Percentiles rank a stretch among this genome's conserved stretches.
phyloP scores from a whole-genome alignment of 2,329 filamentous ascomycete species.

The Dichotomopilus funicola region DNA sequence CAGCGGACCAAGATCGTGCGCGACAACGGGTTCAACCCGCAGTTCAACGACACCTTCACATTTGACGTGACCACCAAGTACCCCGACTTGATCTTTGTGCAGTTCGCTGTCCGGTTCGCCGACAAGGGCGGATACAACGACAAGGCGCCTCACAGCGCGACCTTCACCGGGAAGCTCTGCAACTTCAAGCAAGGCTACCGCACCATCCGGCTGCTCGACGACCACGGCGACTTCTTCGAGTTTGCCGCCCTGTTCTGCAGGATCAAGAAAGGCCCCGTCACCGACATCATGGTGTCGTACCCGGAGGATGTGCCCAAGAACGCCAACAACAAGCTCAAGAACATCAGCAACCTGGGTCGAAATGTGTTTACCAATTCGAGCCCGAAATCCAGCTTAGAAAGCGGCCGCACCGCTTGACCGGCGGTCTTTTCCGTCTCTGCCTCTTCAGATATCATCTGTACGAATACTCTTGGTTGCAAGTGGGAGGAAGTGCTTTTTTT shows the following conservation, averaged over 20 bases:
- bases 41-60: constrained; percentile 72
- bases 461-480: constrained; percentile 11
- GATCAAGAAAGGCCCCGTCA: constrained; percentile 60
- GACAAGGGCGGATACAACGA: constrained; percentile 65
- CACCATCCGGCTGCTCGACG: constrained; percentile 82
- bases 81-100: constrained; percentile 86
- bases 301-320: constrained; percentile 35
- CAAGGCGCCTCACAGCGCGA: constrained; percentile 60
- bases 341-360: constrained; percentile 37
- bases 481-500: background rate
- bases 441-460: constrained; percentile 13
- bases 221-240: constrained; percentile 83
- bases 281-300: constrained; percentile 50
- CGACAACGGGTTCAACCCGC: constrained; percentile 89
- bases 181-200: constrained; percentile 89
- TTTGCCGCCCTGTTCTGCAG: constrained; percentile 93
- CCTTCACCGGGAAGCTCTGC: constrained; percentile 85
- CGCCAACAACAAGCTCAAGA: constrained; percentile 49
- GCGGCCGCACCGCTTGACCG: constrained; percentile 20
- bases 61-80: constrained; percentile 89
- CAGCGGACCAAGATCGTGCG: constrained; percentile 73
- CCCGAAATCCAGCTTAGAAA: constrained; percentile 43
- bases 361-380: constrained; percentile 51
- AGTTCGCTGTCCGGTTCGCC: constrained; percentile 86
- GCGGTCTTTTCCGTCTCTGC: too few relatives aligned